Base-by-base conservation (phyloP, 257 asterid species). In the Osmanthus fragrans region DNA sequence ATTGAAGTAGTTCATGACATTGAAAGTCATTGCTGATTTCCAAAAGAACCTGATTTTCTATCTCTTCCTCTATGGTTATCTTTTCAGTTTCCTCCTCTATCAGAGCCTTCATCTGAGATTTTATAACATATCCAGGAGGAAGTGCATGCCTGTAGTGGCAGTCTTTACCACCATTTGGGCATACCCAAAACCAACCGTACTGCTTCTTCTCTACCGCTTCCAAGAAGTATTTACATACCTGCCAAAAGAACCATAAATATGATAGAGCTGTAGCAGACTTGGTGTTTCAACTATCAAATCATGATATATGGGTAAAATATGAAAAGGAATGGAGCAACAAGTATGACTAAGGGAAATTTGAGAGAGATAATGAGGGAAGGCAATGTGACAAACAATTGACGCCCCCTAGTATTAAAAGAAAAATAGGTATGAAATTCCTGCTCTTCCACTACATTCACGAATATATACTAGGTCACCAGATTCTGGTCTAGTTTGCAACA, bases 121-220 rank as follows among this genome's bases (percentile, higher is more conserved):
- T 93, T 67, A 96, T 81, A 78, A 96, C 49, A 79, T 96, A 96
- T 64, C 98, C 99, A 47, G 98, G 97, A 78, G 98, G 99, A 80
- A 96, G 96, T 29, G 99, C 99, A 76, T 92, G 99, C 76, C 99
- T 84, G 87, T 94, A 94, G 23, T 89, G 96, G 82, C 97, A 94
- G 1, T 91, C 97, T 83, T 89, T 86, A 79, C 92, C 87, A 60
- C 99, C 98, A 84, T 96, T 96, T 37, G 99, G 99, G 80, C 98
- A 96, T 67, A 19, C 87, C 99, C 98, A 96, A 84, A 96, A 93
- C 97, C 97, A 96, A 78, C 99, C 98, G 77, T 96, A 93, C 83
- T 96, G 99, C 84, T 93, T 90, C 82, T 96, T 96, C 88, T 96
- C 99, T 88, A 96, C 99, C 65, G 99, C 99, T 4, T 94, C 98